These are phyloP conservation scores for Monosporozyma aerobia DNA, from an alignment of 805 yeast species.

Conservation along the genomic window DNA sequence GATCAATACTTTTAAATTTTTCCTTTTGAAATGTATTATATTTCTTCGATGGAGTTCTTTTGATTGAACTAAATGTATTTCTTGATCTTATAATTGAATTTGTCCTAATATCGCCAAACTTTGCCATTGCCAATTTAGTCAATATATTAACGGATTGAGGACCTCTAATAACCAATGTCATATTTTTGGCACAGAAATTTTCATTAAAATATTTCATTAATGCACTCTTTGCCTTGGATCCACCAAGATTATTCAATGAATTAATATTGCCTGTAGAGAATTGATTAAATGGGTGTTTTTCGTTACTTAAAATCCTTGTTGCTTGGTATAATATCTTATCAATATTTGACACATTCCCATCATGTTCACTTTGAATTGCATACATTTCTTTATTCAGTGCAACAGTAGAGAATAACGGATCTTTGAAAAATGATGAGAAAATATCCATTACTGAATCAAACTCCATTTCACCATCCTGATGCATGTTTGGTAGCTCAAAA, in stretches of 20 bases:
- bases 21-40: neutral
- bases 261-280: slow-evolving; percentile 57
- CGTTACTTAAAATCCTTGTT: slow-evolving; percentile 39
- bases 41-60: neutral
- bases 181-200: slow-evolving; percentile 39
- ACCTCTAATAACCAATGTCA: slow-evolving; percentile 53
- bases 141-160: slow-evolving; percentile 55
- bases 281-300: slow-evolving; percentile 44
- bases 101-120: slow-evolving; percentile 33
- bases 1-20: neutral
- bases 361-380: slow-evolving; percentile 62
- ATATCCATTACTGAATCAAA: slow-evolving; percentile 40
- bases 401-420: slow-evolving; percentile 40
- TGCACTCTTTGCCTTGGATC: slow-evolving; percentile 29
- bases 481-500: slow-evolving; percentile 47
- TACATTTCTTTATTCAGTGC: slow-evolving; percentile 42
- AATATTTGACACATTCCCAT: slow-evolving; percentile 36
- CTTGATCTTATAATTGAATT: slow-evolving; percentile 1
- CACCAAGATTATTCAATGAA: slow-evolving; percentile 37
- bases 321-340: slow-evolving; percentile 53
- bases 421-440: slow-evolving; percentile 43
- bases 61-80: slow-evolving; percentile 7
- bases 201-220: slow-evolving; percentile 34
- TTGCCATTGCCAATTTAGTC: slow-evolving; percentile 39
- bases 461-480: slow-evolving; percentile 27